Evolutionary conservation across 2,329 filamentous ascomycete species (phyloP), one percentile per base, ranked within the genome.

Genomic region (Botryotinia calthae): DNA sequence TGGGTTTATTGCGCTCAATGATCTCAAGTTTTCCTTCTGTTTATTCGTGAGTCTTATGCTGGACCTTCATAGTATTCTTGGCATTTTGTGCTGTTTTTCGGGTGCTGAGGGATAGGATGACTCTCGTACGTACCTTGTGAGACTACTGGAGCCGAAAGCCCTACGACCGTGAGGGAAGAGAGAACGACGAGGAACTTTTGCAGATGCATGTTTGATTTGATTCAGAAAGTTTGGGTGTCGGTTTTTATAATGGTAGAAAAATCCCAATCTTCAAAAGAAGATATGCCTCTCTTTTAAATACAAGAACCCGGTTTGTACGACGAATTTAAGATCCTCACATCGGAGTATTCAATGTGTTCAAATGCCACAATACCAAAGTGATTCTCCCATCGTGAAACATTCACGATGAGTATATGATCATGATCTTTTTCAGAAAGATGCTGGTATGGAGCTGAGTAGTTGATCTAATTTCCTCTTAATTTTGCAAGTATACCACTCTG

Each of bases 211-310:
- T 40, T 18, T 18, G 12, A 62, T 1, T 62, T 18, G 22, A 62
- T 40, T 2, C n/a, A 5, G n/a, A 28, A 54, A 54, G 7, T 4
- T n/a, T 1, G 9, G 2, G 40, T 0, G 7, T 22, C 8, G 12
- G 0, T n/a, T 14, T n/a, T 62, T 34, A n/a, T 10, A n/a, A 10
- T 40, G 20, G 1, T 10, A 40, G 25, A 62, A 1, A 0, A 1
- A 18, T 42, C 6, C 2, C 14, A 18, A 62, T 62, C 12, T n/a
- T 25, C 14, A 62, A 40, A 25, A 16, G 8, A 42, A 6, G 59
- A 62, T 7, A 40, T 40, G 2, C 2, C 14, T 18, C 22, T 42
- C 8, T 62, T 16, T 61, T 62, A n/a, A n/a, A 62, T 40, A 62
- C 25, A 18, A 62, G 12, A 40, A 9, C 18, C 2, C 7, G 2